A percentile compares a stretch with the other conserved stretches of the same genome.
Evolutionary conservation across 1,139 yeast genomes (phyloP).

Genomic region (Saccharomycopsis crataegensis): DNA sequence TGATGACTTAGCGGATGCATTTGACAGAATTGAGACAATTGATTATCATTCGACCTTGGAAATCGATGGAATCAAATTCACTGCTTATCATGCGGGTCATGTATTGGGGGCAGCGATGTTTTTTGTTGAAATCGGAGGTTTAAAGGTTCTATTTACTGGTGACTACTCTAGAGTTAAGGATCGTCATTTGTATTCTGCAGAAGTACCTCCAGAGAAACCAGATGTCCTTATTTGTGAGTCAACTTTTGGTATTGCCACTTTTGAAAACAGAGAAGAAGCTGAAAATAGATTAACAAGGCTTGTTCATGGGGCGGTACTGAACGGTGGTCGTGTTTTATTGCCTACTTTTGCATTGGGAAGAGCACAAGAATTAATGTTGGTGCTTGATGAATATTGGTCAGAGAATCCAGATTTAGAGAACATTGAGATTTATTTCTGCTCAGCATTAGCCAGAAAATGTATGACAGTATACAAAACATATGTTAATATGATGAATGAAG

Average conservation of each 20-base stretch:
- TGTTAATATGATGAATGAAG: constrained; percentile 94
- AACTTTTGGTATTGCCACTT: constrained; percentile 96
- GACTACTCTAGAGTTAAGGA: constrained; percentile 95
- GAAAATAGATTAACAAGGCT: constrained; percentile 73
- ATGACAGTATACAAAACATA: constrained; percentile 97
- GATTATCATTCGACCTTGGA: constrained; percentile 95
- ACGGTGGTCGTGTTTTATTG: constrained; percentile 86
- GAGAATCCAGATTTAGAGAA: constrained; percentile 74
- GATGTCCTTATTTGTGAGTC: constrained; percentile 91
- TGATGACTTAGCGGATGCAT: constrained; percentile 80
- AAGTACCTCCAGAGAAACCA: constrained; percentile 83
- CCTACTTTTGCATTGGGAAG: constrained; percentile 97
- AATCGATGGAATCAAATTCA: constrained; percentile 87
- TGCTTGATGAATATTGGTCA: constrained; percentile 92
- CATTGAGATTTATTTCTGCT: constrained; percentile 82
- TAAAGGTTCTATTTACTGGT: constrained; percentile 86
- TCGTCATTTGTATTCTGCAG: constrained; percentile 92
- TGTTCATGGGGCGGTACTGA: constrained; percentile 74
- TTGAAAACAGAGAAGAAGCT: constrained; percentile 81
- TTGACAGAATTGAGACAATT: constrained; percentile 85
- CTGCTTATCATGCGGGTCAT: constrained; percentile 99
- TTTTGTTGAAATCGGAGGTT: constrained; percentile 88
- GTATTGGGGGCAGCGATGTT: constrained; percentile 99
- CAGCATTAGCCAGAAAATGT: constrained; percentile 89
- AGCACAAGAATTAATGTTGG: constrained; percentile 86